Evolutionary conservation across 2,329 filamentous ascomycete species (phyloP).

Genomic region (Neonectria neomacrospora): DNA sequence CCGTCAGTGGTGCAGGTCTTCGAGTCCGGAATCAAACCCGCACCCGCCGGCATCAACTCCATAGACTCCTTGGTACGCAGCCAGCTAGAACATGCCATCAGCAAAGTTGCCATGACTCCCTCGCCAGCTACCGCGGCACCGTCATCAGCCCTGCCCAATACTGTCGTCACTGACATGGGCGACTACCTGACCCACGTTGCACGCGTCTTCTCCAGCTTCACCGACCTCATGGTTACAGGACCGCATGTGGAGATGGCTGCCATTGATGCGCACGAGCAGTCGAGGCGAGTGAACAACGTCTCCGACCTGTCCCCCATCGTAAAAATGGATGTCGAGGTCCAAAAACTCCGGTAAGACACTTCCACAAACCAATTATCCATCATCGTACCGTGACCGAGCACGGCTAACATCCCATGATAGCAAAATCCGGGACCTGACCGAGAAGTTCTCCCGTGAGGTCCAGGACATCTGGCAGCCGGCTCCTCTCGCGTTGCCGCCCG

Average conservation of each 20-base stretch:
- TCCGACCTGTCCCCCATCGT: constrained; percentile 46
- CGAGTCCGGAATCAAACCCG: constrained; percentile 43
- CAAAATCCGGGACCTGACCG: constrained; percentile 49
- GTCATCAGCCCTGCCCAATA: constrained; percentile 30
- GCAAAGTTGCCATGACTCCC: constrained; percentile 37
- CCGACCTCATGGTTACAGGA: constrained; percentile 48
- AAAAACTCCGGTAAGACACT: constrained; percentile 49
- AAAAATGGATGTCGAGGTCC: constrained; percentile 48
- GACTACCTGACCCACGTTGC: constrained; percentile 52
- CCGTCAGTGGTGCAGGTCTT: constrained; percentile 45
- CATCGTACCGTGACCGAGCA: constrained; percentile 5
- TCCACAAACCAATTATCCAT: not conserved
- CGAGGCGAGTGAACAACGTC: constrained; percentile 38
- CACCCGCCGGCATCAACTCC: constrained; percentile 30
- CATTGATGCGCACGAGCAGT: constrained; percentile 44
- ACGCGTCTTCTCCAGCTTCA: constrained; percentile 48
- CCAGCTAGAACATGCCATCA: constrained; percentile 43
- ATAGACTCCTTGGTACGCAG: constrained; percentile 46
- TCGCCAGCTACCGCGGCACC: constrained; percentile 18
- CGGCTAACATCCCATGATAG: constrained; percentile 39
- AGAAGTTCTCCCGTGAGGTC: constrained; percentile 50
- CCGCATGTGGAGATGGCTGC: constrained; percentile 47
- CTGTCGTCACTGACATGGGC: constrained; percentile 49
- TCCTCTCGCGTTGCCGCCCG: constrained; percentile 27
- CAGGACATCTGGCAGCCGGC: constrained; percentile 47